These are phyloP conservation scores for Aureobasidium sp. DNA, from an alignment of 2,329 filamentous ascomycete genomes.

Conservation along the genomic window DNA sequence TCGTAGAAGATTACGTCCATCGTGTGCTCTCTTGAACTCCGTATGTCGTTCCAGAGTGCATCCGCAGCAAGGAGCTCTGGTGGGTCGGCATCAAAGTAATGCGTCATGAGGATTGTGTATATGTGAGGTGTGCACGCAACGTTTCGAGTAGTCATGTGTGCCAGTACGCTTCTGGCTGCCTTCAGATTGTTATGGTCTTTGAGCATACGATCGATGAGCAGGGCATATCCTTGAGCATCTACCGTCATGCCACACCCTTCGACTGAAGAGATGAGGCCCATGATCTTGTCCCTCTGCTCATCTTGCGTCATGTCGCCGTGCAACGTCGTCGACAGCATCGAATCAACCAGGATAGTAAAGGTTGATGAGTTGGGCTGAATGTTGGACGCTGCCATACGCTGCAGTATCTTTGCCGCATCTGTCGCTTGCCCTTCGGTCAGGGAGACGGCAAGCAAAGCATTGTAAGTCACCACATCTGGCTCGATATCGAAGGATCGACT, in stretches of 20 bases:
- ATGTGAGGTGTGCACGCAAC: conserved; percentile 55
- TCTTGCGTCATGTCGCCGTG: conserved; percentile 35
- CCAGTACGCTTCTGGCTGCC: conserved; percentile 53
- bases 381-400: conserved; percentile 35
- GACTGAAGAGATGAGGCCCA: conserved; percentile 51
- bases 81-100: conserved; percentile 48
- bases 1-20: conserved; percentile 58
- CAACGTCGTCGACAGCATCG: conserved; percentile 42
- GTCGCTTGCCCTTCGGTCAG: conserved; percentile 22
- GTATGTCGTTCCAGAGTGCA: conserved; percentile 45
- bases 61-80: conserved; percentile 55
- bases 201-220: conserved; percentile 60
- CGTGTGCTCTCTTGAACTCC: conserved; percentile 23
- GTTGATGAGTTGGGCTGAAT: conserved; percentile 50
- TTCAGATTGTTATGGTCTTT: conserved; percentile 36
- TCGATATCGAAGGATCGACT: conserved; percentile 29
- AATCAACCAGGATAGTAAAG: conserved; percentile 64
- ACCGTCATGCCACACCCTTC: conserved; percentile 48
- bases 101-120: conserved; percentile 64
- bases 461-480: conserved; percentile 27
- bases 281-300: conserved; percentile 46
- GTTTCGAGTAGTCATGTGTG: conserved; percentile 50
- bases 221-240: conserved; percentile 58
- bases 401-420: conserved; percentile 31
- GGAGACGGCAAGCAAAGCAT: conserved; percentile 25